Evolutionary conservation across 2,329 filamentous ascomycete species (phyloP), one percentile per base, ranked within the genome.

Genomic region (Hypoxylon sp.): DNA sequence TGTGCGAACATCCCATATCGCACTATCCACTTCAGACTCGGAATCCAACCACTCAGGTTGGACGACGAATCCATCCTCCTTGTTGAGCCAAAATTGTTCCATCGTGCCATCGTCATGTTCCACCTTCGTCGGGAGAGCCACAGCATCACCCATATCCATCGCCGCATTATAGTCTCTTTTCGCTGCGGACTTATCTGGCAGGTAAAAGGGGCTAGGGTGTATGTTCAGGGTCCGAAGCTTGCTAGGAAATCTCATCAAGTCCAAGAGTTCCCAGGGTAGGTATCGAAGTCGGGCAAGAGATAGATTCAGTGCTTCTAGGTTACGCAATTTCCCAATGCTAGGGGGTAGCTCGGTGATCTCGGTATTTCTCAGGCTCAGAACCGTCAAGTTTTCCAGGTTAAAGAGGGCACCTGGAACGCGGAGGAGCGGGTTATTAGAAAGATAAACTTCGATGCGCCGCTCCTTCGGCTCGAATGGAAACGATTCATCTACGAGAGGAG

Each of bases 311-410:
- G 88, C 84, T 55, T 81, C 80, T 3, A 93, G 82, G 63, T 88
- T 89, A 3, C 75, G 76, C 5, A 93, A 81, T 32, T 85, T 85
- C 21, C 81, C 82, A 52, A 93, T 87, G 2, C 83, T 82, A 0
- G 87, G 81, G 0, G 91, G 88, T 2, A 93, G 79, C 73, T 90
- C 86, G 0, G 79, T 80, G 13, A 93, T 82, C 23, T 83, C 77
- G 72, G 93, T 93, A 65, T 84, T 86, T 36, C 91, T 87, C 14
- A 93, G 81, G 71, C 86, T 92, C 11, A 93, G 83, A 14, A 89
- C 86, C 0, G 87, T 89, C 30, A 93, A 80, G 71, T 88, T 81
- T 21, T 87, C 80, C 2, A 93, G 79, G 50, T 86, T 83, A 73
- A 91, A 91, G 2, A 93, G 77, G 51, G 87, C 85, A 1, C 82